phyloP scores from a whole-genome alignment of 83 land plant genomes.

The Thuja plicata region DNA sequence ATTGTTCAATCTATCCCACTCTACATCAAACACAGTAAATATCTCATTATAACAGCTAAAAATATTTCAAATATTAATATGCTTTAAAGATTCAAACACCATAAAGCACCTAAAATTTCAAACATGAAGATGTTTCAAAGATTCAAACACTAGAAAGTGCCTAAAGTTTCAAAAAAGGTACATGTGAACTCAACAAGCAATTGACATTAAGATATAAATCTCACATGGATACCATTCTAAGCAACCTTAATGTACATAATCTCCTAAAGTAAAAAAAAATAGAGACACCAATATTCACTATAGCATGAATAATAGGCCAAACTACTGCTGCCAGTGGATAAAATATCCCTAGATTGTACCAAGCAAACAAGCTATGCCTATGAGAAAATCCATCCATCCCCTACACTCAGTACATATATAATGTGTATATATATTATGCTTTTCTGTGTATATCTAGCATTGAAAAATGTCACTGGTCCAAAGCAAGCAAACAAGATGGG shows the following conservation, averaged over 20 bases:
- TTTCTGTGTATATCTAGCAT: neutral
- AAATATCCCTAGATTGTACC: neutral
- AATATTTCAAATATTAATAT: too few species aligned
- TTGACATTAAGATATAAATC: neutral
- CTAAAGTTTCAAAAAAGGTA: too few species aligned
- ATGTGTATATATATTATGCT: neutral
- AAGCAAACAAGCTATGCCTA: neutral
- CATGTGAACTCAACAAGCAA: neutral
- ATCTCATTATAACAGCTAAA: too few species aligned
- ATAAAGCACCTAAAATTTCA: too few species aligned
- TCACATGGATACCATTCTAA: neutral
- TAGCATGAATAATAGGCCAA: neutral
- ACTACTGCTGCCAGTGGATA: neutral
- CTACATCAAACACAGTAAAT: too few species aligned
- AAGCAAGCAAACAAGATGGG: constrained; percentile 56
- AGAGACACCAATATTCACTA: neutral
- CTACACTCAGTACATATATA: neutral
- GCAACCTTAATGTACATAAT: constrained; percentile 9
- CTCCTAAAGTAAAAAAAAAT: neutral
- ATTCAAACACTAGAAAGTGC: too few species aligned
- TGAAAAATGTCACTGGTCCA: constrained; percentile 23
- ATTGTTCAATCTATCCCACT: too few species aligned
- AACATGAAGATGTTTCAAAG: too few species aligned
- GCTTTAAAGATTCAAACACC: too few species aligned
- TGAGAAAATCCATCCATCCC: neutral